Percentiles rank a stretch among this genome's conserved stretches.
phyloP scores from a whole-genome alignment of 805 yeast species.

The Debaryomyces tyrocola region DNA sequence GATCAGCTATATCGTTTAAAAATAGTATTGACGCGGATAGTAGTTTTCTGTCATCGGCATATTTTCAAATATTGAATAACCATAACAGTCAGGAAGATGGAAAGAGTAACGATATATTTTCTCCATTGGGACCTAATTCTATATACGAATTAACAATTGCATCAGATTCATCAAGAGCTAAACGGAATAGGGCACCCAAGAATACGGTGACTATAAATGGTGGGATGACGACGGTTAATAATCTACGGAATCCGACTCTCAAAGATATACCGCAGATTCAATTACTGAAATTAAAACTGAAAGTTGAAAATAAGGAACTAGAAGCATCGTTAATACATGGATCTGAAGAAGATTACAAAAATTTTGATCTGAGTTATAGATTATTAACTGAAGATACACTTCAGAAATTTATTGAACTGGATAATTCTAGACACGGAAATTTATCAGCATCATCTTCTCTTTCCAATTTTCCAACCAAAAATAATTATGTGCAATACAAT shows the following conservation, averaged over 20 bases:
- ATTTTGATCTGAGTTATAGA: conserved; percentile 39
- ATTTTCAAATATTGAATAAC: conserved; percentile 19
- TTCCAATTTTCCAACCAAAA: conserved; percentile 3
- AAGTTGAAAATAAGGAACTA: conserved; percentile 23
- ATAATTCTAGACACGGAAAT: conserved; percentile 2
- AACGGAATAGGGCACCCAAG: conserved; percentile 32
- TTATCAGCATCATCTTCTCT: conserved; percentile 8
- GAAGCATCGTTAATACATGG: conserved; percentile 15
- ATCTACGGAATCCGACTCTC: conserved; percentile 66
- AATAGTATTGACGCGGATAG: conserved; percentile 34
- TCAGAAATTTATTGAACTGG: conserved; percentile 24
- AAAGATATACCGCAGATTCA: conserved; percentile 83
- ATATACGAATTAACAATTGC: conserved; percentile 73
- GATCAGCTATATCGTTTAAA: conserved; percentile 19
- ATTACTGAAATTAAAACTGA: conserved; percentile 36
- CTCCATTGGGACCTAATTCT: conserved; percentile 72
- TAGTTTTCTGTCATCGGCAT: conserved; percentile 26
- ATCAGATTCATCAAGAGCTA: conserved; percentile 45
- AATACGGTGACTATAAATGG: conserved; percentile 40
- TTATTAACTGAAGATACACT: conserved; percentile 38
- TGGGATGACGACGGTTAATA: conserved; percentile 42
- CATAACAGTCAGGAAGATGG: conserved; percentile 14
- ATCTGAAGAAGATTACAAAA: conserved; percentile 26
- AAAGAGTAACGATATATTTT: conserved; percentile 25
- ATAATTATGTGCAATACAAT: background rate